Base-by-base conservation (phyloP, 1,284 basidiomycete species). In the Pseudozyma flocculosa region DNA sequence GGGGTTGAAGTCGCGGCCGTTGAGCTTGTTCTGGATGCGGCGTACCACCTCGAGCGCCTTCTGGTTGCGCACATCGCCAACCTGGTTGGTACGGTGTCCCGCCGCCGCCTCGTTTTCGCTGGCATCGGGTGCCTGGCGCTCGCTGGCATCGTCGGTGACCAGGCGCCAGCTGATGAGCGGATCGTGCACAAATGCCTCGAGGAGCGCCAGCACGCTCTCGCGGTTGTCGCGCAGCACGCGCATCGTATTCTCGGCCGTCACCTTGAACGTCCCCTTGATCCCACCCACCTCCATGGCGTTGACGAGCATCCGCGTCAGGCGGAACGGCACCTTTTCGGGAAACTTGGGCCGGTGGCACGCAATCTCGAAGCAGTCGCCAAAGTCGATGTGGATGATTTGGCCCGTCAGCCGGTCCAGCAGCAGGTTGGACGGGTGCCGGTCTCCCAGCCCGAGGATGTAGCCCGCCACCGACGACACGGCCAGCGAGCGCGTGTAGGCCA, bases 211-310 rank as follows among this genome's bases (percentile, higher is more conserved):
- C 54, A 99, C 84, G 17, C 91, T 94, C 79, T 98, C 95, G 80
- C 94, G 92, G 82, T 98, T 98, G 56, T 90, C 91, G 30, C 95
- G 87, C 57, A 98, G 81, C 7, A 99, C 95, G 56, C 86, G 85
- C 95, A 99, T 98, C 36, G 92, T 92, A 69, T 94, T 94, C 78
- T 97, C 93, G 81, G 92, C 95, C 11, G 91, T 94, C 68, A 88
- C 88, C 73, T 90, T 86, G 84, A 94, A 99, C 71, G 92, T 95
- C 36, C 95, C 95, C 75, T 96, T 91, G 68, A 98, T 94, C 18
- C 95, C 95, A 61, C 84, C 77, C 60, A 91, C 91, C 84, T 99
- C 95, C 95, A 99, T 98, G 2, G 95, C 95, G 78, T 96, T 92
- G 26, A 92, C 95, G 54, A 99, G 84, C 95, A 99, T 98, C 65